phyloP scores from a whole-genome alignment of 2,329 filamentous ascomycete species.

The Drechslerella stenobrocha region DNA sequence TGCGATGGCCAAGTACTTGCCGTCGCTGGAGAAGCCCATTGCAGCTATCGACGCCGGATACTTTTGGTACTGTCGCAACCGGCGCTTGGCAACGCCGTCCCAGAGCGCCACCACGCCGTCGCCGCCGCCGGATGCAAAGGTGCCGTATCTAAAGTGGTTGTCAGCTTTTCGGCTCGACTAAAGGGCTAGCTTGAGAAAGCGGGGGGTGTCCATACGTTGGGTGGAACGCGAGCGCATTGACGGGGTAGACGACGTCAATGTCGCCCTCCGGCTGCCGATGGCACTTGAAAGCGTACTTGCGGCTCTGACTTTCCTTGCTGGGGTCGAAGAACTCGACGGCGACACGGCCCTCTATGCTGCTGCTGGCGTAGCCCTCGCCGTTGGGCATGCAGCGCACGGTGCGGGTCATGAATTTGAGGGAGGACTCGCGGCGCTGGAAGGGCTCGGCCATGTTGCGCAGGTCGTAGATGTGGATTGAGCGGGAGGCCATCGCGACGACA shows the following conservation, averaged over 20 bases:
- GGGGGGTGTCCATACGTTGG: constrained; percentile 68
- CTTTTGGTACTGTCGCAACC: constrained; percentile 85
- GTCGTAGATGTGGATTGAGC: constrained; percentile 94
- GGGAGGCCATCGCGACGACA: constrained; percentile 92
- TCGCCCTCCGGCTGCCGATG: constrained; percentile 74
- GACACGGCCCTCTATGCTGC: constrained; percentile 90
- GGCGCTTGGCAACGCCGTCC: constrained; percentile 87
- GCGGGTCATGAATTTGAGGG: constrained; percentile 92
- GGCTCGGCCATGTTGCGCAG: constrained; percentile 72
- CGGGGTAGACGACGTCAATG: constrained; percentile 83
- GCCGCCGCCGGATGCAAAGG: constrained; percentile 85
- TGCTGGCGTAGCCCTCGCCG: constrained; percentile 88
- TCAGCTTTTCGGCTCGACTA: neutral
- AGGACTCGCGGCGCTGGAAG: constrained; percentile 92
- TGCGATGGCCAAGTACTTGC: constrained; percentile 75
- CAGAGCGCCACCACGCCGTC: constrained; percentile 90
- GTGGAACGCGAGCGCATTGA: constrained; percentile 88
- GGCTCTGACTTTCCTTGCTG: constrained; percentile 77
- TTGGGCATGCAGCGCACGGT: constrained; percentile 95
- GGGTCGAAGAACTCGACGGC: constrained; percentile 99
- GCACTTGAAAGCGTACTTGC: constrained; percentile 99
- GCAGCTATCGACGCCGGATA: constrained; percentile 77
- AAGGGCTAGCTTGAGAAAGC: neutral
- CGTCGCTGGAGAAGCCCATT: constrained; percentile 75
- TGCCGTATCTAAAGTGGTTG: constrained; percentile 62